Evolutionary conservation across 2,329 filamentous ascomycete species (phyloP), one percentile per base, ranked within the genome.

Genomic region (Didymosphaeria variabile): DNA sequence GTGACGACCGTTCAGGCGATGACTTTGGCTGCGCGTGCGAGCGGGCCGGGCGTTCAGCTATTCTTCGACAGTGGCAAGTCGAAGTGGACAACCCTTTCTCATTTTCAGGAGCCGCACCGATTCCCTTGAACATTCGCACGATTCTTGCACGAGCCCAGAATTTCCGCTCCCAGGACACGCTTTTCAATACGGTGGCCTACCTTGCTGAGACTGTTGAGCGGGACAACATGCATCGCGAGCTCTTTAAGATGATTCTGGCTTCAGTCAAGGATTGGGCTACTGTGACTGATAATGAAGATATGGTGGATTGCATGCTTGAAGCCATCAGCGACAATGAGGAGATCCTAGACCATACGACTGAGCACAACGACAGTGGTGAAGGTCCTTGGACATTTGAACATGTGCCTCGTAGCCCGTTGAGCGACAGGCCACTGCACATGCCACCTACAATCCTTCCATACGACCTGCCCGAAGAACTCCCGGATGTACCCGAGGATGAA

Each of bases 41-140:
- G 21, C 3, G 15, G 4, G 21, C 23, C 26, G 21, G 32, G 4
- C 13, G 29, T 9, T n/a, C 3, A 10, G 34, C 36, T 31, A 10
- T 53, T 19, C 13, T 42, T 5, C 34, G 50, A 6, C 50, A 53
- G 36, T 53, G 50, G 50, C 26, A 31, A n/a, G 26, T 31, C 3
- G 50, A 53, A 29, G 2, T 53, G 21, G 50, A 53, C 34, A 53
- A 34, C 21, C 50, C 50, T 21, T 55, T 55, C n/a, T 4, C 52
- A 13, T 32, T 7, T 3, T 9, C 52, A 12, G 52, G n/a, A 7
- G 7, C 15, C 4, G 36, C n/a, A 3, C 7, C 12, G 2, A 13
- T 55, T 2, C 36, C 21, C 1, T 55, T 55, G 26, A 26, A 44
- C 10, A 23, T 55, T 21, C 52, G 52, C 13, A 55, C 52, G 2